Percentiles rank a stretch among this genome's conserved stretches.
These are phyloP conservation scores for Quercus gilva DNA, from an alignment of 306 rosid genomes.

Conservation along the genomic window DNA sequence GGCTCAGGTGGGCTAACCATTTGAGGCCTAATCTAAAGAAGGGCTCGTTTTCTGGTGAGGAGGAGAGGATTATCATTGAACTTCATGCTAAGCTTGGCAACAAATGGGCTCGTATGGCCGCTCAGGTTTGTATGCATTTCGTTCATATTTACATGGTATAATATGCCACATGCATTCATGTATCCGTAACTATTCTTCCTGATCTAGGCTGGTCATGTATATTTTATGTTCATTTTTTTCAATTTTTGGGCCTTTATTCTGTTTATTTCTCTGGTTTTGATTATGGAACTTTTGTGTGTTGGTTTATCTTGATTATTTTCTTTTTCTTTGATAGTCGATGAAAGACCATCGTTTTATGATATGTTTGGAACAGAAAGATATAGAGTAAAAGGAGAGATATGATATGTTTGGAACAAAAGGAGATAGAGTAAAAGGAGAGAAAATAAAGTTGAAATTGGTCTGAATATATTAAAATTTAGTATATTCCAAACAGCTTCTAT, in stretches of 20 bases:
- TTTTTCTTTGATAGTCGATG: background rate
- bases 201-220: background rate
- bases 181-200: background rate
- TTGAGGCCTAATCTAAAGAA: conserved; percentile 77
- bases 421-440: too few relatives aligned
- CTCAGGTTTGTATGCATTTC: conserved; percentile 43
- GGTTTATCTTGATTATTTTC: background rate
- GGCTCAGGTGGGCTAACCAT: conserved; percentile 92
- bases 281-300: background rate
- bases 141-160: too few relatives aligned
- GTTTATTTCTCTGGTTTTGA: background rate
- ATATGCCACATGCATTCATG: background rate
- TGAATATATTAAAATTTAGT: too few relatives aligned
- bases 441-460: too few relatives aligned
- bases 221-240: background rate
- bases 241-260: background rate
- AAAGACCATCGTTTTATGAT: too few relatives aligned
- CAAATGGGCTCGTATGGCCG: conserved; percentile 93
- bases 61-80: conserved; percentile 55
- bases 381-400: too few relatives aligned
- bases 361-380: too few relatives aligned
- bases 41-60: conserved; percentile 58
- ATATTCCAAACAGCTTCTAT: too few relatives aligned
- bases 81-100: conserved; percentile 83
- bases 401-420: too few relatives aligned